Percentiles rank a stretch among this genome's conserved stretches.
These are phyloP conservation scores for Geotrichum restrictum DNA, from an alignment of 1,139 yeast genomes.

Conservation along the genomic window DNA sequence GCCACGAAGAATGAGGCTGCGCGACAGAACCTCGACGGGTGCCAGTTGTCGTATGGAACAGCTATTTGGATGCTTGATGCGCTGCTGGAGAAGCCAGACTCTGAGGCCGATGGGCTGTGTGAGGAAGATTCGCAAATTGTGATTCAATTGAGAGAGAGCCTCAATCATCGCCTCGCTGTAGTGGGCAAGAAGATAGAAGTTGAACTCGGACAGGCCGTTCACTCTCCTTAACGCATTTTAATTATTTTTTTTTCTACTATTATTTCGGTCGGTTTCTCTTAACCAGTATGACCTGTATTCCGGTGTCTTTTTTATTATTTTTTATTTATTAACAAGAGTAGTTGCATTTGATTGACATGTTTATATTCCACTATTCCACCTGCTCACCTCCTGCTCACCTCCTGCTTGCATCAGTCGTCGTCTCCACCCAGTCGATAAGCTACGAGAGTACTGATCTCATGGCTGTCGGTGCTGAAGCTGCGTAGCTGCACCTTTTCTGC, in stretches of 20 bases:
- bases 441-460: conserved; percentile 71
- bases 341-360: conserved; percentile 9
- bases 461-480: conserved; percentile 64
- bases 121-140: conserved; percentile 70
- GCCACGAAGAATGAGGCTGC: conserved; percentile 87
- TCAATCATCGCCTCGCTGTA: conserved; percentile 34
- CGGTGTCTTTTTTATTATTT: conserved; percentile 2
- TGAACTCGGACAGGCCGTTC: conserved; percentile 10
- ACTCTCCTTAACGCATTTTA: conserved; percentile 2
- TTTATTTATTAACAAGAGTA: conserved; percentile 1
- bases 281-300: neutral
- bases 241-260: neutral
- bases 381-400: too few species aligned
- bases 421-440: conserved; percentile 50
- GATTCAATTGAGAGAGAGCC: conserved; percentile 50
- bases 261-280: neutral
- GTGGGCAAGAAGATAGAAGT: conserved; percentile 30
- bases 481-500: conserved; percentile 68
- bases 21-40: conserved; percentile 69
- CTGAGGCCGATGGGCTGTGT: conserved; percentile 46
- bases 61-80: conserved; percentile 96
- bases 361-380: neutral
- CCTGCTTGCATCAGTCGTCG: neutral
- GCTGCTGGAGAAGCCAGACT: conserved; percentile 47
- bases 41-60: conserved; percentile 85